Evolutionary conservation across 2,329 filamentous ascomycete species (phyloP).

Genomic region (Trichoderma endophyticum): DNA sequence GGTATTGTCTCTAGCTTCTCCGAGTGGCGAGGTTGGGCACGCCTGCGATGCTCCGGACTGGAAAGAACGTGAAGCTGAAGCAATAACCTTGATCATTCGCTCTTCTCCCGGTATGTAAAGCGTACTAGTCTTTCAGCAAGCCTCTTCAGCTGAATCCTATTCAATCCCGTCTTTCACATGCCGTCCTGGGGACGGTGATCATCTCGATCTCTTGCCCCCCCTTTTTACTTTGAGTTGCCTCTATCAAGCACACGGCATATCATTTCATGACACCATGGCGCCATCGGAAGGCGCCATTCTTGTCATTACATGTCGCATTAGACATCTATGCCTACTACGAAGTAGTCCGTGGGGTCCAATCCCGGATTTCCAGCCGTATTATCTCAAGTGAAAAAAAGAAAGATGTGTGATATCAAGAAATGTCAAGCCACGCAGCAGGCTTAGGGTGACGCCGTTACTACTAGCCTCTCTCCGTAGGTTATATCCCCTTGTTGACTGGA

Average conservation of each 20-base stretch:
- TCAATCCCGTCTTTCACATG: background rate
- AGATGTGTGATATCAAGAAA: background rate
- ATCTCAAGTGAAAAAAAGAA: background rate
- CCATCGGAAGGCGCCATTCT: slow-evolving; percentile 7
- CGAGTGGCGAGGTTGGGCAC: background rate
- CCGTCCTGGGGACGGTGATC: background rate
- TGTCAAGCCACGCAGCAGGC: background rate
- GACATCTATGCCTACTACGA: background rate
- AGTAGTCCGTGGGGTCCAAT: background rate
- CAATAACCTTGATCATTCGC: background rate
- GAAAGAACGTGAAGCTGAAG: background rate
- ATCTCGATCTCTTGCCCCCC: background rate
- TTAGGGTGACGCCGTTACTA: background rate
- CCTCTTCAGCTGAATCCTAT: background rate
- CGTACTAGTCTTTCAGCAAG: background rate
- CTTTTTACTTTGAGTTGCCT: background rate
- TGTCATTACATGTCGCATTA: background rate
- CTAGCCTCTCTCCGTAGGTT: background rate
- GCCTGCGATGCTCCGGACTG: background rate
- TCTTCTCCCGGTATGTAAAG: background rate
- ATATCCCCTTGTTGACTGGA: background rate
- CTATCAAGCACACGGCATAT: background rate
- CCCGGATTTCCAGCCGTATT: background rate
- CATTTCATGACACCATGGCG: slow-evolving; percentile 10
- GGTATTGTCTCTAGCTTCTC: background rate